Conservation (phyloP, 495 filamentous ascomycete genomes). For the Xylaria flabelliformis region DNA sequence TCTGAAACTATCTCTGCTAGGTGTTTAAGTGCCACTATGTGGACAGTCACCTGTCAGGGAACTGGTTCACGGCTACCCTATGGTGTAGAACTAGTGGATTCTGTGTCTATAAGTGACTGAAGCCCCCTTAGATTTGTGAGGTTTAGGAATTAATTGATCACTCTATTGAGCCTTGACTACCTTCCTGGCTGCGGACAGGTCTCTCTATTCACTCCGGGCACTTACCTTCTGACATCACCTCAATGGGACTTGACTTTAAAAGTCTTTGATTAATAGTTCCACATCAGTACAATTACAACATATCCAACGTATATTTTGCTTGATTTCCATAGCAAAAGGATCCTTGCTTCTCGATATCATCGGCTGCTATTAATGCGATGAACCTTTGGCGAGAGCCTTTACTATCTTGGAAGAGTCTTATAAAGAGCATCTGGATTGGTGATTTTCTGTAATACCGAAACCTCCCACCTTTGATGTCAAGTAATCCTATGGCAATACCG, state of each 20-base stretch:
- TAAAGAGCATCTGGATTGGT: neutral
- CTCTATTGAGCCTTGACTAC: too few relatives aligned
- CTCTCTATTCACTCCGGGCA: too few relatives aligned
- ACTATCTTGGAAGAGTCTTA: neutral
- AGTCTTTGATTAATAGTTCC: neutral
- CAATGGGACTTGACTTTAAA: neutral
- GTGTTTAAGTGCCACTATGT: neutral
- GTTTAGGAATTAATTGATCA: too few relatives aligned
- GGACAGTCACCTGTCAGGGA: too few relatives aligned
- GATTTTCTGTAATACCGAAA: neutral
- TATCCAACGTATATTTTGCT: neutral
- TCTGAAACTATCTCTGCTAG: too few relatives aligned
- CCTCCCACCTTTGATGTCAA: neutral
- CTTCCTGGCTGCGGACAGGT: too few relatives aligned
- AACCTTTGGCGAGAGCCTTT: neutral
- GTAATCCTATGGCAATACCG: neutral
- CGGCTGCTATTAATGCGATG: neutral
- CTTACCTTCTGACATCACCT: too few relatives aligned
- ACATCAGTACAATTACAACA: neutral
- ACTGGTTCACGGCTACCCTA: too few relatives aligned
- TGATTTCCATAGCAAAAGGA: neutral
- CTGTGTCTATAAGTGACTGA: too few relatives aligned
- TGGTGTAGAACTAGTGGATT: too few relatives aligned
- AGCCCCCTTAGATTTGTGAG: too few relatives aligned
- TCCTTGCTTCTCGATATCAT: neutral